Conservation (phyloP, 805 yeast species). For the Kodamaea hsintzibuensis region DNA sequence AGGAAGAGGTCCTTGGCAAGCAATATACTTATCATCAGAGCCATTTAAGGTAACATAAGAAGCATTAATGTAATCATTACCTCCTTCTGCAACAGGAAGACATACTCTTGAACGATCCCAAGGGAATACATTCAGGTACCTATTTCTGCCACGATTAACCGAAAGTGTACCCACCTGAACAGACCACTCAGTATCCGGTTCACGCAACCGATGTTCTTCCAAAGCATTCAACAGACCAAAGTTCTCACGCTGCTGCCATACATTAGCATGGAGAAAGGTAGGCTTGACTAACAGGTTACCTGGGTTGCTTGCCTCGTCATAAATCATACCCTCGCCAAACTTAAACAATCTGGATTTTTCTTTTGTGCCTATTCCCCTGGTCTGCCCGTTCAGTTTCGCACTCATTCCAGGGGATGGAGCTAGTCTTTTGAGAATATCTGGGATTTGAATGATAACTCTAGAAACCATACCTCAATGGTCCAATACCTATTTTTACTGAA, state of each 20-base stretch:
- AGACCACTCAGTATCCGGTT: slow-evolving; percentile 7
- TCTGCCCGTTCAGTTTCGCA: slow-evolving; percentile 7
- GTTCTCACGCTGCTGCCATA: slow-evolving; percentile 12
- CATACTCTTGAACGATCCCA: slow-evolving; percentile 39
- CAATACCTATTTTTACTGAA: not conserved
- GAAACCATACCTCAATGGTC: slow-evolving; percentile 1
- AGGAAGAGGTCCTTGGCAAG: slow-evolving; percentile 66
- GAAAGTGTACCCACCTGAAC: slow-evolving; percentile 6
- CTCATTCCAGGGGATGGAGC: slow-evolving; percentile 3
- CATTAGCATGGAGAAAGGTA: slow-evolving; percentile 12
- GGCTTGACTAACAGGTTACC: slow-evolving; percentile 9
- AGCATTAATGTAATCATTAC: slow-evolving; percentile 42
- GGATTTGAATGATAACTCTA: slow-evolving; percentile 3
- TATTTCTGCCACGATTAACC: slow-evolving; percentile 21
- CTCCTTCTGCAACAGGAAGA: slow-evolving; percentile 20
- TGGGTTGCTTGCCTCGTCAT: not conserved
- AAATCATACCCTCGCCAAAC: slow-evolving; percentile 1
- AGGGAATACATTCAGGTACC: slow-evolving; percentile 43
- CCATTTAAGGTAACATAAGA: slow-evolving; percentile 23
- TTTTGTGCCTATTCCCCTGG: slow-evolving; percentile 7
- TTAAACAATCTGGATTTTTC: slow-evolving; percentile 6
- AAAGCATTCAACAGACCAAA: slow-evolving; percentile 12
- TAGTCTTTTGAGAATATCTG: slow-evolving; percentile 2
- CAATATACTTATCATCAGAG: slow-evolving; percentile 47
- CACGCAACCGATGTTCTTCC: slow-evolving; percentile 10